Conservation (phyloP, 148 eudicot genomes). For the Selenicereus undatus region DNA sequence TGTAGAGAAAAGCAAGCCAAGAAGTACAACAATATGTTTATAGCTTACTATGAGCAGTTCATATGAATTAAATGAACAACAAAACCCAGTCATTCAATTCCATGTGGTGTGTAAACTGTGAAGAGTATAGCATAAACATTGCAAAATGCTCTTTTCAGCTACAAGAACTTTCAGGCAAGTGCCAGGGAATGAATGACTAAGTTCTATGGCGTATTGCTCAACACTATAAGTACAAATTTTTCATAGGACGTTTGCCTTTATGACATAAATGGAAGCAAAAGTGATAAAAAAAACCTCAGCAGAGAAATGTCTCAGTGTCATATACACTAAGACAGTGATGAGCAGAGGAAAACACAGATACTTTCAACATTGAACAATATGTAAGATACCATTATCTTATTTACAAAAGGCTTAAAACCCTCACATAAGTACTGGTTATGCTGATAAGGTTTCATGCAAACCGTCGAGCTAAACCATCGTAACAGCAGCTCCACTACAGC, state of each 20-base stretch:
- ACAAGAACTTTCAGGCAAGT: background rate
- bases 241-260: too few species aligned
- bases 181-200: background rate
- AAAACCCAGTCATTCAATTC: constrained; percentile 64
- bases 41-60: constrained; percentile 80
- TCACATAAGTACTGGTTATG: too few species aligned
- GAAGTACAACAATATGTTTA: constrained; percentile 48
- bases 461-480: too few species aligned
- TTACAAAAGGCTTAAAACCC: background rate
- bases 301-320: background rate
- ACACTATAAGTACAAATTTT: too few species aligned
- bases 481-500: too few species aligned
- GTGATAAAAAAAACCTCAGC: background rate
- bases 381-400: background rate
- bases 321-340: background rate
- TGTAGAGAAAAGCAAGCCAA: constrained; percentile 11
- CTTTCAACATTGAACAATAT: background rate
- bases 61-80: constrained; percentile 75
- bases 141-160: background rate
- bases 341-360: background rate
- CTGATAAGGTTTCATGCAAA: too few species aligned
- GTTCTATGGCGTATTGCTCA: too few species aligned
- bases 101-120: background rate
- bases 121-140: background rate
- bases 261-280: background rate